Percentiles rank a stretch among this genome's conserved stretches.
Conservation (phyloP, 768 basidiomycete genomes). For the Crassisporium funariophilum region DNA sequence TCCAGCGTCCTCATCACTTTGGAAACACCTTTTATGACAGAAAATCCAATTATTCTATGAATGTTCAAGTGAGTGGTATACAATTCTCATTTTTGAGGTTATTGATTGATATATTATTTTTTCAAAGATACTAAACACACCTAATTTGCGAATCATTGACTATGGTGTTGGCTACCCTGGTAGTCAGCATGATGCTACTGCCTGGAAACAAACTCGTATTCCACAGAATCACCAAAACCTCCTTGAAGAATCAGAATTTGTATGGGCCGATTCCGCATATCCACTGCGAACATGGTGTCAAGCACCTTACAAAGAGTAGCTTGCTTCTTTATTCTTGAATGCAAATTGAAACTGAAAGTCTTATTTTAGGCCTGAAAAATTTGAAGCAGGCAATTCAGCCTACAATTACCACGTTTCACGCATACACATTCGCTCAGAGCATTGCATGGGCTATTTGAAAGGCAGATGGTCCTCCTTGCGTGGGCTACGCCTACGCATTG, state of each 20-base stretch:
- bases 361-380: slow-evolving; percentile 23
- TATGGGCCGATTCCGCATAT: slow-evolving; percentile 45
- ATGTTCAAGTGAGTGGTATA: slow-evolving; percentile 28
- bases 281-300: slow-evolving; percentile 20
- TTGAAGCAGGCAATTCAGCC: slow-evolving; percentile 13
- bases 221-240: slow-evolving; percentile 21
- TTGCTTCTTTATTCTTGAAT: background rate
- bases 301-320: slow-evolving; percentile 20
- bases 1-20: slow-evolving; percentile 28
- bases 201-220: slow-evolving; percentile 27
- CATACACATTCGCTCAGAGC: slow-evolving; percentile 31
- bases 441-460: slow-evolving; percentile 31
- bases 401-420: slow-evolving; percentile 29
- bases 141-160: slow-evolving; percentile 37
- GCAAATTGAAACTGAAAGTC: background rate
- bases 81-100: background rate
- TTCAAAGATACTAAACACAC: slow-evolving; percentile 8
- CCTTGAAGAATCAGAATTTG: slow-evolving; percentile 28
- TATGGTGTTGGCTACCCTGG: slow-evolving; percentile 34
- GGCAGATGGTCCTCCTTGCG: slow-evolving; percentile 28
- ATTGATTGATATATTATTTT: too few relatives aligned
- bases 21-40: slow-evolving; percentile 40
- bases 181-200: slow-evolving; percentile 38
- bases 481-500: slow-evolving; percentile 26
- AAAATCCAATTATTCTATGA: slow-evolving; percentile 40